Evolutionary conservation across 1,139 yeast species (phyloP).

Genomic region (Citeromyces hawaiiensis): DNA sequence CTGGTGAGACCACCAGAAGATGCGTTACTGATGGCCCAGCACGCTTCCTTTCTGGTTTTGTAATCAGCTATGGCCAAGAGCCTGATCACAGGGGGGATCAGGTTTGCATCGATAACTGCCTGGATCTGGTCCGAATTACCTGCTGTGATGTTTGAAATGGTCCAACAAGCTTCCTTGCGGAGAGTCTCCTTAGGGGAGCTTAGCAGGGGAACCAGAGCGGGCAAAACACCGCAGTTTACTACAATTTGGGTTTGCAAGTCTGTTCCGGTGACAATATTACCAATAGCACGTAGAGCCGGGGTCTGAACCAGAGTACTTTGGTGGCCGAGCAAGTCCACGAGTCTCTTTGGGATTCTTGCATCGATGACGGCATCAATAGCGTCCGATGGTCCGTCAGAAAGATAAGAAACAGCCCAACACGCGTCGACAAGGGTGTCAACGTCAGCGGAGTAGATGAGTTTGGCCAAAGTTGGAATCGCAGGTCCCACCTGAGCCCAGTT

Average conservation of each 20-base stretch:
- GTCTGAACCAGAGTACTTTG: slow-evolving; percentile 84
- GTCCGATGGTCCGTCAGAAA: slow-evolving; percentile 84
- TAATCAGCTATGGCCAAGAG: slow-evolving; percentile 76
- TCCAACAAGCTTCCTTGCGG: slow-evolving; percentile 98
- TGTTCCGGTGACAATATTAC: slow-evolving; percentile 95
- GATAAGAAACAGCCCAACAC: slow-evolving; percentile 96
- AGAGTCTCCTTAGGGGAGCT: slow-evolving; percentile 83
- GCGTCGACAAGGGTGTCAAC: slow-evolving; percentile 93
- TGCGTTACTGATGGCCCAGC: slow-evolving; percentile 99
- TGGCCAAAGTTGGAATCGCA: slow-evolving; percentile 87
- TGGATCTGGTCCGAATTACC: slow-evolving; percentile 94
- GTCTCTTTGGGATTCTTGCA: slow-evolving; percentile 87
- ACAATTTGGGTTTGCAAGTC: slow-evolving; percentile 93
- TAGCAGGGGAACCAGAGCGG: slow-evolving; percentile 71
- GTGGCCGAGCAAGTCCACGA: slow-evolving; percentile 80
- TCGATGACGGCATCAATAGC: slow-evolving; percentile 96
- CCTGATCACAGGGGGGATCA: slow-evolving; percentile 85
- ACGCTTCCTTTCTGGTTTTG: slow-evolving; percentile 95
- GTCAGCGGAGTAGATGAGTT: slow-evolving; percentile 80
- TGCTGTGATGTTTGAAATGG: slow-evolving; percentile 93
- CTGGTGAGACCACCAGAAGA: slow-evolving; percentile 87
- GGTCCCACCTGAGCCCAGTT: slow-evolving; percentile 80
- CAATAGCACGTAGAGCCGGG: slow-evolving; percentile 94
- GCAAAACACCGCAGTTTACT: slow-evolving; percentile 83
- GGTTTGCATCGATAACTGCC: slow-evolving; percentile 88